Base-by-base conservation (phyloP, 2,329 filamentous ascomycete species). In the Dactylellina sp. region DNA sequence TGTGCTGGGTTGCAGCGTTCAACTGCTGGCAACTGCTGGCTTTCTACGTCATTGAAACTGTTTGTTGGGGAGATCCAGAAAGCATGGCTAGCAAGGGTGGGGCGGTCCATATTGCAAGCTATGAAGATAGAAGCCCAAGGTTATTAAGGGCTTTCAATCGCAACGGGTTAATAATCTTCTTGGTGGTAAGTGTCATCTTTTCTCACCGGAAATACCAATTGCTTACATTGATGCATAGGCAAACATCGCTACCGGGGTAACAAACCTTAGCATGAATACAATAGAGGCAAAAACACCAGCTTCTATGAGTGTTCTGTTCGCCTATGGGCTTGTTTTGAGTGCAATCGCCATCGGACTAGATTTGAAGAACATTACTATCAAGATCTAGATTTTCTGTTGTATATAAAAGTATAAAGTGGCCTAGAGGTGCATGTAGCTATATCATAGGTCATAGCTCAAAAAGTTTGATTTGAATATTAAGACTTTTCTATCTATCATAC, bases 1-100 rank as follows among this genome's bases (percentile, higher is more conserved):
- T 98, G 46, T 84, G 97, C 47, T 98, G 94, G 93, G 90, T 96
- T 6, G 86, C 89, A n/a, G 89, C 92, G 1, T 97, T 95, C 84
- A 99, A 98, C 83, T 89, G 87, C 75, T 84, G 86, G n/a, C 92
- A 97, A 80, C 84, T 99, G 7, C 83, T 91, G 6, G 85, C 89
- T 0, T 97, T 94, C 81, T 93, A 89, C 78, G 80, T 89, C 12
- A 85, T 95, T 22, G 94, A 99, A 80, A 89, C 86, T 1, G 24
- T 1, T 89, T 93, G 81, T 96, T 97, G 81, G 91, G 92, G 0
- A 83, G 85, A 1, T 86, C 90, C 4, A 87, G 92, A 81, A 87
- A 85, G 75, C 86, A 87, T 1, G 81, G 81, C 0, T 82, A 81
- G 66, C 83, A 81, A 61, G 80, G 84, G 85, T 62, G 79, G 80